Conservation (phyloP, 2,329 filamentous ascomycete genomes). For the Orbilia javanica region DNA sequence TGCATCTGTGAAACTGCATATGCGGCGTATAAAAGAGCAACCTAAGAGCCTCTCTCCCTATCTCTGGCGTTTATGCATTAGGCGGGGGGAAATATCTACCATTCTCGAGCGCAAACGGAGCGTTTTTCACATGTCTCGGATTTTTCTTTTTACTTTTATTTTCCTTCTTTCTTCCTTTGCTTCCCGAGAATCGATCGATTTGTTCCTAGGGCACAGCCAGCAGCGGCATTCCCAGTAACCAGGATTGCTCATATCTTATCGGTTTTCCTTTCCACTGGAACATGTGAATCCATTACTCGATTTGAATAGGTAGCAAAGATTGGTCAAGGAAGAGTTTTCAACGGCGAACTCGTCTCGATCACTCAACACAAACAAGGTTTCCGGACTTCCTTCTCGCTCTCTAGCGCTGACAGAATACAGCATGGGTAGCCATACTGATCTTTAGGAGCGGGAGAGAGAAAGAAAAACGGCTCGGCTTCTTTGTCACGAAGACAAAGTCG, state of each 20-base stretch:
- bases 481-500: conserved; percentile 8
- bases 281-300: conserved; percentile 32
- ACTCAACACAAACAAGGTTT: conserved; percentile 30
- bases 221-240: conserved; percentile 2
- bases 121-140: neutral
- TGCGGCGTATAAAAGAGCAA: neutral
- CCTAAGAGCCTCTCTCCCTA: neutral
- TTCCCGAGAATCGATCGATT: neutral
- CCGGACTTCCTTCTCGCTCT: conserved; percentile 4
- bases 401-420: conserved; percentile 38
- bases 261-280: neutral
- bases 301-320: conserved; percentile 7
- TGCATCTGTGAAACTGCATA: conserved; percentile 4
- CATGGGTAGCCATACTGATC: conserved; percentile 37
- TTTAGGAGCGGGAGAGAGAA: conserved; percentile 28
- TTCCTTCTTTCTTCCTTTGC: neutral
- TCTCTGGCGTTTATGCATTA: conserved; percentile 6
- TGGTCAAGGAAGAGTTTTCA: neutral
- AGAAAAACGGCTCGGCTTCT: conserved; percentile 17
- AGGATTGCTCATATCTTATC: conserved; percentile 4
- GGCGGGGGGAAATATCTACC: neutral
- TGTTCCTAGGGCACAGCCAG: neutral
- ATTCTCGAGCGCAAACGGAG: conserved; percentile 12
- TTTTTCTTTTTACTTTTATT: neutral
- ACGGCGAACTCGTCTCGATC: conserved; percentile 28